These are phyloP conservation scores for Botryotinia globosa DNA, from an alignment of 2,329 filamentous ascomycete species.

Conservation along the genomic window DNA sequence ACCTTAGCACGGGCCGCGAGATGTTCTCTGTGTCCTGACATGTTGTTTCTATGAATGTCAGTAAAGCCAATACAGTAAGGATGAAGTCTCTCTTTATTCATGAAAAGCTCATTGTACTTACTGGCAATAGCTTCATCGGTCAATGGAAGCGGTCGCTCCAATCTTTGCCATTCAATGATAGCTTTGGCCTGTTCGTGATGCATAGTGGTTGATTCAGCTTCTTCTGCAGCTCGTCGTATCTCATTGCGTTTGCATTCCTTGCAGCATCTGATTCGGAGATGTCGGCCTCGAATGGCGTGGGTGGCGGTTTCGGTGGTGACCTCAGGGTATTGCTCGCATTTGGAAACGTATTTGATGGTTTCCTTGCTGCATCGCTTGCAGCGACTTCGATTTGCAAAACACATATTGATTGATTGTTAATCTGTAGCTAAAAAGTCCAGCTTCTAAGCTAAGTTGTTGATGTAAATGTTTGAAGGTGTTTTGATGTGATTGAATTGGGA, in stretches of 20 bases:
- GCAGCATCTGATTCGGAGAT: neutral
- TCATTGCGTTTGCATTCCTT: neutral
- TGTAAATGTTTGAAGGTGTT: neutral
- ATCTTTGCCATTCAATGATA: neutral
- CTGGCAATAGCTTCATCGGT: neutral
- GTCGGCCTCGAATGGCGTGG: constrained; percentile 1
- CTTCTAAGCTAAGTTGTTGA: neutral
- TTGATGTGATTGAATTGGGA: neutral
- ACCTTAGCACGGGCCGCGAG: accelerated
- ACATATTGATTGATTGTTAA: neutral
- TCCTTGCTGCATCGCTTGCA: neutral
- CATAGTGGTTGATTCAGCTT: neutral
- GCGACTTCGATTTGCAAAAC: neutral
- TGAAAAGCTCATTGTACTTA: neutral
- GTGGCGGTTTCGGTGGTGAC: neutral
- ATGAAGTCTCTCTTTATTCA: neutral
- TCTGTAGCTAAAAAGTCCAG: neutral
- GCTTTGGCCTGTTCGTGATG: neutral
- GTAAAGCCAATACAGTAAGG: constrained; percentile 7
- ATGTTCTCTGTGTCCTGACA: neutral
- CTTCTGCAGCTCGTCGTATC: neutral
- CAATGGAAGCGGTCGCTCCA: constrained; percentile 6
- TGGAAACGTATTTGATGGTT: neutral
- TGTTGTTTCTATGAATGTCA: neutral
- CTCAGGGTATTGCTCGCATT: neutral